Percentiles rank a stretch among this genome's conserved stretches.
These are phyloP conservation scores for Amanita inopinata DNA, from an alignment of 768 basidiomycete genomes.

Conservation along the genomic window DNA sequence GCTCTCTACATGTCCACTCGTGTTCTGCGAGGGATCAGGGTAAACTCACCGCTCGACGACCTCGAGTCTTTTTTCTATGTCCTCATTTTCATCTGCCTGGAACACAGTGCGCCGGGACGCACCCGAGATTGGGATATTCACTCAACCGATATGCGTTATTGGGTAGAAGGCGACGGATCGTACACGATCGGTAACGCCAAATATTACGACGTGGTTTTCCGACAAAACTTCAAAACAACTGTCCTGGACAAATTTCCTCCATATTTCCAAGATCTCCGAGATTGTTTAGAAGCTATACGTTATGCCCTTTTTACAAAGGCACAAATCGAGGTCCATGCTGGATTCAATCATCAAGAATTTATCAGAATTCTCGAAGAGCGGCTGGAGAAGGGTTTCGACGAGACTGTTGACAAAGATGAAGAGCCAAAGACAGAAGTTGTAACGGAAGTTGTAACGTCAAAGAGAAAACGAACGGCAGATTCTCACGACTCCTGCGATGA, in stretches of 20 bases:
- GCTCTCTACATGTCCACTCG: not conserved
- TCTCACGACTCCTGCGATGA: too few relatives aligned
- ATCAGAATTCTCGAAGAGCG: not conserved
- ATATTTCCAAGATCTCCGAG: not conserved
- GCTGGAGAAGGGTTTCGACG: not conserved
- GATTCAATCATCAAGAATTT: not conserved
- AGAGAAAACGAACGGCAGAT: too few relatives aligned
- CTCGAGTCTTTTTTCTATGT: not conserved
- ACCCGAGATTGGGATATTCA: not conserved
- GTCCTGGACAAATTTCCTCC: not conserved
- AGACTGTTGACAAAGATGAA: too few relatives aligned
- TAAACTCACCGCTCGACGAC: not conserved
- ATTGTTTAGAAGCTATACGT: not conserved
- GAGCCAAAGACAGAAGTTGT: too few relatives aligned
- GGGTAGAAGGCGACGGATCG: not conserved
- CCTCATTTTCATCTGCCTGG: not conserved
- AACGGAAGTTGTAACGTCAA: too few relatives aligned
- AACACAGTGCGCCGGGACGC: not conserved
- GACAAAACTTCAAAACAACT: not conserved
- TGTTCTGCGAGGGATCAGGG: not conserved
- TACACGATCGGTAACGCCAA: not conserved
- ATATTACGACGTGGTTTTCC: not conserved
- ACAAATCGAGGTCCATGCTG: too few relatives aligned
- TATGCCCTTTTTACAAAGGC: not conserved
- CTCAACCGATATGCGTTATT: not conserved